A percentile compares a stretch with the other conserved stretches of the same genome.
Conservation (phyloP, 805 yeast species). For the Candida vaughaniae region DNA sequence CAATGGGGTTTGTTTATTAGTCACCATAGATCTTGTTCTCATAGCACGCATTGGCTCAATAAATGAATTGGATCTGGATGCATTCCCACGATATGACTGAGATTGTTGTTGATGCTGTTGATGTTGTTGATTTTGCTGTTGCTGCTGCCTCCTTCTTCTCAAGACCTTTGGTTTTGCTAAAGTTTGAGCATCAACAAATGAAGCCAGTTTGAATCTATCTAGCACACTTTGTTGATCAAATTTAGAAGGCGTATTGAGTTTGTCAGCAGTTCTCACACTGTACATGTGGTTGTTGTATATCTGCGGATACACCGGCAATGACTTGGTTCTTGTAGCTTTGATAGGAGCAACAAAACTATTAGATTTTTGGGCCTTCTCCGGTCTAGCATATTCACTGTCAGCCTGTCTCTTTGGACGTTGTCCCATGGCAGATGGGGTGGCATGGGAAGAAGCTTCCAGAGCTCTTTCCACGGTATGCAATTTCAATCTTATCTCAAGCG, state of each 20-base stretch:
- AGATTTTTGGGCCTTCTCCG: constrained; percentile 6
- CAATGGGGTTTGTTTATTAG: constrained; percentile 23
- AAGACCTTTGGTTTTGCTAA: constrained; percentile 34
- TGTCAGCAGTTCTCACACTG: constrained; percentile 43
- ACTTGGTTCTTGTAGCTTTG: constrained; percentile 45
- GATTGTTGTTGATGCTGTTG: neutral
- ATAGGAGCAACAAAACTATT: constrained; percentile 20
- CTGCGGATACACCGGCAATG: constrained; percentile 41
- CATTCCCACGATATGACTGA: neutral
- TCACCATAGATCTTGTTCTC: constrained; percentile 43
- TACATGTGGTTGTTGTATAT: constrained; percentile 39
- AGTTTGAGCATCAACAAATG: constrained; percentile 41
- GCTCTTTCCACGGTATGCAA: constrained; percentile 38
- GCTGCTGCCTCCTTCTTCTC: constrained; percentile 16
- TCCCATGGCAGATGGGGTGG: neutral
- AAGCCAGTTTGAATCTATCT: constrained; percentile 47
- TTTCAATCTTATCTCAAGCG: constrained; percentile 56
- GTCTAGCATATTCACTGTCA: neutral
- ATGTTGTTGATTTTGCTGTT: neutral
- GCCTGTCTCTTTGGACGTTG: constrained; percentile 1
- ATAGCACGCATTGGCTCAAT: constrained; percentile 37
- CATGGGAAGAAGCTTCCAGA: neutral
- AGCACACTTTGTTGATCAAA: constrained; percentile 41
- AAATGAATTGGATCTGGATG: constrained; percentile 7
- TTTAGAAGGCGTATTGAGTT: constrained; percentile 34